A percentile compares a stretch with the other conserved stretches of the same genome.
phyloP scores from a whole-genome alignment of 2,329 filamentous ascomycete genomes.

The Colletotrichum coccodes region DNA sequence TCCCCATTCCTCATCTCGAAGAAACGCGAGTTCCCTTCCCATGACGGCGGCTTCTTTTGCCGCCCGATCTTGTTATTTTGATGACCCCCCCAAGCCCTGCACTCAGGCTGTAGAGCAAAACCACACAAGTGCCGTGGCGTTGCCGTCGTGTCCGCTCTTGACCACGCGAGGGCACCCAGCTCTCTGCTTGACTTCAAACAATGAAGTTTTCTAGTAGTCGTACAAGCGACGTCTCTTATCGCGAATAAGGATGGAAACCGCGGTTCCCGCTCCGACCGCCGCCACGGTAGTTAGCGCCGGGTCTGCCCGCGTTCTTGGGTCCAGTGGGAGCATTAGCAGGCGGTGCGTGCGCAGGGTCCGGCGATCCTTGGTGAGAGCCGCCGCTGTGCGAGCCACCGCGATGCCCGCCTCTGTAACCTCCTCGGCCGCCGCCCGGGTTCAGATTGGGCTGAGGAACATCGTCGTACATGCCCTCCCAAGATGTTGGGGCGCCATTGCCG shows the following conservation, averaged over 20 bases:
- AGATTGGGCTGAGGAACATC: slow-evolving; percentile 87
- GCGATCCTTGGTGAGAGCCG: slow-evolving; percentile 52
- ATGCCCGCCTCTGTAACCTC: slow-evolving; percentile 45
- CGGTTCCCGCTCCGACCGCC: slow-evolving; percentile 81
- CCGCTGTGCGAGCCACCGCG: slow-evolving; percentile 50
- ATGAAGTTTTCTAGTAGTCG: not conserved
- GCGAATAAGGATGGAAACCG: slow-evolving; percentile 82
- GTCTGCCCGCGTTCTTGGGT: slow-evolving; percentile 92
- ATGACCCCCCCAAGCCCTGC: not conserved
- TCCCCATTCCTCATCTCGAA: not conserved
- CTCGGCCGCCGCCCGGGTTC: slow-evolving; percentile 59
- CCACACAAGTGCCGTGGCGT: not conserved
- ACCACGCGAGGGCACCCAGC: too few relatives aligned
- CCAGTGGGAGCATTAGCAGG: slow-evolving; percentile 82
- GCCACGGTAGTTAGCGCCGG: slow-evolving; percentile 92
- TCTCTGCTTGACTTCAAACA: not conserved
- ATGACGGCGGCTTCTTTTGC: not conserved
- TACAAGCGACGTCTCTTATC: not conserved
- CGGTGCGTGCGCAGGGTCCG: slow-evolving; percentile 56
- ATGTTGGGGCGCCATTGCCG: slow-evolving; percentile 75
- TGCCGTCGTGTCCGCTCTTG: not conserved
- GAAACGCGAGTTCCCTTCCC: not conserved
- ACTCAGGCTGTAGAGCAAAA: not conserved
- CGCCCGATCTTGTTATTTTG: not conserved
- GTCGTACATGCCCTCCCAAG: slow-evolving; percentile 99